Evolutionary conservation across 75 land plant species (phyloP), one percentile per base, ranked within the genome.

Genomic region (Ceratopteris richardii): DNA sequence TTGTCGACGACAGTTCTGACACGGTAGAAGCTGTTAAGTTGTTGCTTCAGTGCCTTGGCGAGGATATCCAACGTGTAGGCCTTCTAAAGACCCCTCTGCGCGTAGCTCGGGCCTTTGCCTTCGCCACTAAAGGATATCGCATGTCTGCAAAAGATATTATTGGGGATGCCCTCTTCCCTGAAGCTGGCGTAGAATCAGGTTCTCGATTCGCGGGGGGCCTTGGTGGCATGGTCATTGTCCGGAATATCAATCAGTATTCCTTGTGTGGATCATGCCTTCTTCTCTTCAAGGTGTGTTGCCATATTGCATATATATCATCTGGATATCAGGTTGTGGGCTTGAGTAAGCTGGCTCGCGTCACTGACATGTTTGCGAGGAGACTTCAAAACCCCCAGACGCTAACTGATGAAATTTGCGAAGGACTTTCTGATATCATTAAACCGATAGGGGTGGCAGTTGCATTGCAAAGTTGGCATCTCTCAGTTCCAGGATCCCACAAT

Each of bases 181-280:
- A 92, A 73, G 74, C 73, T 28, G 88, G 92, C 29, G 44, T 85
- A 44, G 84, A 78, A 19, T 57, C 42, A 56, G 58, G 68, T 24
- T 53, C 44, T 52, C 86, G 95, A n/a, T 68, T 57, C 57, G 97
- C 86, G 22, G 89, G 88, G 46, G 93, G 97, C 57, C 56, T 61
- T 27, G 92, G 96, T 42, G 94, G 94, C 37, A 73, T 88, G 69
- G 97, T 92, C 39, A 75, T 88, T 61, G 94, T 92, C 56, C 79
- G 86, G 28, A 90, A 80, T 68, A 77, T 88, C 31, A 78, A 82
- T 47, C 66, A 76, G 24, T 92, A 81, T 65, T 85, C 97, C 0
- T 76, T 79, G 39, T 92, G 97, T 58, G 89, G 81, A 39, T 73
- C 84, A 7, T 92, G 97, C 69, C 73, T 92, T 67, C 73, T 92